A percentile compares a stretch with the other conserved stretches of the same genome.
These are phyloP conservation scores for Chalciporus piperatus DNA, from an alignment of 768 basidiomycete species.

Conservation along the genomic window DNA sequence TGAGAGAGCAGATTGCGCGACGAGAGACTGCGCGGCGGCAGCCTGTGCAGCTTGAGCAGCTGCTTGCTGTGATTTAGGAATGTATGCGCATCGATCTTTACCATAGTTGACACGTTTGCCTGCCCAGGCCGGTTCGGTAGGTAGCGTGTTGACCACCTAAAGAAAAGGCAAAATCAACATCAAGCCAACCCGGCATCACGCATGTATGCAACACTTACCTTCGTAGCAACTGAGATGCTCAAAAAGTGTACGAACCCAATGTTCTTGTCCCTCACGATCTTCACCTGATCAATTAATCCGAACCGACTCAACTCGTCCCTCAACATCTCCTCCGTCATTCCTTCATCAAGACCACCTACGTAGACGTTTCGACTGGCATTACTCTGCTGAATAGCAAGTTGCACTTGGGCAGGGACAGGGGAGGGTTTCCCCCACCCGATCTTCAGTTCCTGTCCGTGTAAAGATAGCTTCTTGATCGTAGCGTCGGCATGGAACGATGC, in stretches of 20 bases:
- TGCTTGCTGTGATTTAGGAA: constrained; percentile 92
- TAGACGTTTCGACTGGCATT: constrained; percentile 97
- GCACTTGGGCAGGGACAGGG: constrained; percentile 81
- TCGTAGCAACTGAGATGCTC: constrained; percentile 90
- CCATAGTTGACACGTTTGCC: constrained; percentile 98
- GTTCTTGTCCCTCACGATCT: constrained; percentile 98
- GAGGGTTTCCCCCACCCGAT: constrained; percentile 98
- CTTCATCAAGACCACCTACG: constrained; percentile 88
- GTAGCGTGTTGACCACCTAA: constrained; percentile 91
- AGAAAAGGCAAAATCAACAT: background rate
- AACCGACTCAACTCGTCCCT: constrained; percentile 90
- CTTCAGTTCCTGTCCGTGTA: constrained; percentile 96
- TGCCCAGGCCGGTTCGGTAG: constrained; percentile 89
- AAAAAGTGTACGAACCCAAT: constrained; percentile 99
- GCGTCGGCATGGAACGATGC: constrained; percentile 98
- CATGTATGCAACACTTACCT: constrained; percentile 51
- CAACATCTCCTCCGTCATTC: constrained; percentile 86
- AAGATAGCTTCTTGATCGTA: constrained; percentile 85
- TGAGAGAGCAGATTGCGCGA: constrained; percentile 46
- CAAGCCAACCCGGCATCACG: background rate
- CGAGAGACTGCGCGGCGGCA: constrained; percentile 74
- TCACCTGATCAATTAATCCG: constrained; percentile 97
- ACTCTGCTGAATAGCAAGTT: constrained; percentile 84
- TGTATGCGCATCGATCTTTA: constrained; percentile 97
- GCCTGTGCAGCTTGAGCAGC: constrained; percentile 85